A percentile compares a stretch with the other conserved stretches of the same genome.
These are phyloP conservation scores for Sporothrix variecibatus DNA, from an alignment of 2,329 filamentous ascomycete genomes.

Conservation along the genomic window DNA sequence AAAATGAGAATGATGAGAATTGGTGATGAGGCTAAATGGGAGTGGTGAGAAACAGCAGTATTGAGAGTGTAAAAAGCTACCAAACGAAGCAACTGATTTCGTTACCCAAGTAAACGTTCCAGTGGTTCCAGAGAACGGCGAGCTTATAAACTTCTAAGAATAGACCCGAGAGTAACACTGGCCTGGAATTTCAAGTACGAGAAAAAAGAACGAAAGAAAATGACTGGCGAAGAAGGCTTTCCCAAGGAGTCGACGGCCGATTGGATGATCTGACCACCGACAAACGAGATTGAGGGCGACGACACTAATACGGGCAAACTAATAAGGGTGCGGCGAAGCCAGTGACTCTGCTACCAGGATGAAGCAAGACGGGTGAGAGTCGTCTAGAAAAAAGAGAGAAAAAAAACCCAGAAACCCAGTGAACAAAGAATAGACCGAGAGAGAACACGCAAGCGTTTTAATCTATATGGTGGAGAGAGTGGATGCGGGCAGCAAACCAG, in stretches of 20 bases:
- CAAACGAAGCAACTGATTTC: conserved; percentile 6
- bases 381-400: neutral
- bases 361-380: neutral
- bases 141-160: conserved; percentile 6
- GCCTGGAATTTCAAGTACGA: neutral
- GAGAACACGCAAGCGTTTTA: conserved; percentile 24
- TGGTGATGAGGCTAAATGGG: neutral
- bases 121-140: neutral
- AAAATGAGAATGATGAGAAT: neutral
- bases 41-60: neutral
- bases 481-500: conserved; percentile 11
- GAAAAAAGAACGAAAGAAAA: neutral
- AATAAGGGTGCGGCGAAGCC: neutral
- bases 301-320: neutral
- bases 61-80: neutral
- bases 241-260: neutral
- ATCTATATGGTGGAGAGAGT: conserved; percentile 9
- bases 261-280: conserved; percentile 16
- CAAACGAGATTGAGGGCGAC: neutral
- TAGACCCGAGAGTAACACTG: neutral
- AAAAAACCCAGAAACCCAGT: neutral
- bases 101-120: neutral
- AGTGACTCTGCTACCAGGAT: neutral
- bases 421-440: neutral
- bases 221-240: neutral